Evolutionary conservation across 2,329 filamentous ascomycete species (phyloP).

Genomic region (Epichloe aotearoae): DNA sequence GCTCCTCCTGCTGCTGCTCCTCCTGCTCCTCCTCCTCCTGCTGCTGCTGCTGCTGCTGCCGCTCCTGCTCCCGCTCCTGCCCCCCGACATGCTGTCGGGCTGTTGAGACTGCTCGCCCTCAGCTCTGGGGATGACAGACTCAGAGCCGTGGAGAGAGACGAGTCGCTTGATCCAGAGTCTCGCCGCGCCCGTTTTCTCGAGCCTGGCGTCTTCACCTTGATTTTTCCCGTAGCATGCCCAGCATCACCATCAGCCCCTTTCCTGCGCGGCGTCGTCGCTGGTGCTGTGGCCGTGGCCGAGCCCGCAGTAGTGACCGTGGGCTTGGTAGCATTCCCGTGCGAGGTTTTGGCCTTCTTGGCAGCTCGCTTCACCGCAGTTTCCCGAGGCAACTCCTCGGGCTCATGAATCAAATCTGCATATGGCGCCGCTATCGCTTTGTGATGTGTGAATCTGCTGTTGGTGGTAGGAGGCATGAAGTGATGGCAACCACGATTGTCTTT

Average conservation of each 20-base stretch:
- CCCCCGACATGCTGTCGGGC: conserved; percentile 1
- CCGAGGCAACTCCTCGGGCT: conserved; percentile 3
- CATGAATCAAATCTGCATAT: conserved; percentile 32
- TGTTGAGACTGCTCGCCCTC: conserved; percentile 12
- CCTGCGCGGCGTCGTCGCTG: conserved; percentile 2
- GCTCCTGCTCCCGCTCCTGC: conserved; percentile 1
- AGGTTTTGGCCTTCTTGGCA: conserved; percentile 24
- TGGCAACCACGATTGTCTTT: conserved; percentile 36
- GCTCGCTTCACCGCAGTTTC: conserved; percentile 14
- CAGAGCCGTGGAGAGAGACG: conserved; percentile 27
- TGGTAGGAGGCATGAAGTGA: conserved; percentile 39
- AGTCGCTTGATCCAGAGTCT: conserved; percentile 27
- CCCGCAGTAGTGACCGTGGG: background rate
- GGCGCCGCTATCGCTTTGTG: conserved; percentile 35
- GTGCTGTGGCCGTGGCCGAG: background rate
- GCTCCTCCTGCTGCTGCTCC: background rate
- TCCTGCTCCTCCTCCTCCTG: background rate
- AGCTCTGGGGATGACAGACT: conserved; percentile 27
- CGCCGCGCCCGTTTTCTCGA: conserved; percentile 22
- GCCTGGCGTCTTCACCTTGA: conserved; percentile 20
- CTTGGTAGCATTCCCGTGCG: conserved; percentile 9
- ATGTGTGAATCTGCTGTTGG: conserved; percentile 27
- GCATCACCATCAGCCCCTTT: conserved; percentile 1
- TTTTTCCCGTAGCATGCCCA: conserved; percentile 4
- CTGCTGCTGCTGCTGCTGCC: background rate